Conservation (phyloP, 495 filamentous ascomycete genomes). For the Aspergillus cavernicola region DNA sequence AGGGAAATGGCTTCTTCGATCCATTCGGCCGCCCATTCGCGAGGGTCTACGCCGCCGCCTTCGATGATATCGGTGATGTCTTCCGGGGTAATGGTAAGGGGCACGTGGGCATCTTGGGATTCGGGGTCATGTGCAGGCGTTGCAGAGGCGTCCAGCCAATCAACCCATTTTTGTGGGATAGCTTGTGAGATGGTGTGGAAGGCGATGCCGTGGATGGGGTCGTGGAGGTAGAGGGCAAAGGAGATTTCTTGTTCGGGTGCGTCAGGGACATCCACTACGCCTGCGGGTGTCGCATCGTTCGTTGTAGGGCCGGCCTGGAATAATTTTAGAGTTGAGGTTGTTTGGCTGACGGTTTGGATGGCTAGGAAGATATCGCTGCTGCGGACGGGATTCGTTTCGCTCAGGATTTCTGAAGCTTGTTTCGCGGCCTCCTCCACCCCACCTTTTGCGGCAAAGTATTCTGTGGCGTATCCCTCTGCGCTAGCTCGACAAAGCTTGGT, state of each 20-base stretch:
- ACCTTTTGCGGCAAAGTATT: conserved; percentile 73
- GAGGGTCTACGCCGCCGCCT: conserved; percentile 83
- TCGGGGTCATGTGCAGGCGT: conserved; percentile 46
- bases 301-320: conserved; percentile 58
- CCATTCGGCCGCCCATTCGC: conserved; percentile 98
- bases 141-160: conserved; percentile 79
- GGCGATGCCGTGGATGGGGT: conserved; percentile 86
- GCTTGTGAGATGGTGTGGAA: conserved; percentile 80
- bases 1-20: conserved; percentile 84
- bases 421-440: conserved; percentile 78
- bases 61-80: conserved; percentile 87
- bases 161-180: conserved; percentile 81
- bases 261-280: conserved; percentile 46
- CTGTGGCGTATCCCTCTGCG: conserved; percentile 80
- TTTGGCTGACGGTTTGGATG: conserved; percentile 77
- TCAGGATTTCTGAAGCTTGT: conserved; percentile 66
- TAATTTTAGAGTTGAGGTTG: conserved; percentile 52
- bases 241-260: conserved; percentile 57
- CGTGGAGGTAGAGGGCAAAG: conserved; percentile 90
- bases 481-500: conserved; percentile 84
- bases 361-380: conserved; percentile 93
- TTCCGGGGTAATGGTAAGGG: conserved; percentile 58
- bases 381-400: conserved; percentile 82
- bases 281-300: conserved; percentile 52
- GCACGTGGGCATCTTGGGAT: conserved; percentile 29